These are phyloP conservation scores for Candida sonorensis DNA, from an alignment of 805 yeast species.

Conservation along the genomic window DNA sequence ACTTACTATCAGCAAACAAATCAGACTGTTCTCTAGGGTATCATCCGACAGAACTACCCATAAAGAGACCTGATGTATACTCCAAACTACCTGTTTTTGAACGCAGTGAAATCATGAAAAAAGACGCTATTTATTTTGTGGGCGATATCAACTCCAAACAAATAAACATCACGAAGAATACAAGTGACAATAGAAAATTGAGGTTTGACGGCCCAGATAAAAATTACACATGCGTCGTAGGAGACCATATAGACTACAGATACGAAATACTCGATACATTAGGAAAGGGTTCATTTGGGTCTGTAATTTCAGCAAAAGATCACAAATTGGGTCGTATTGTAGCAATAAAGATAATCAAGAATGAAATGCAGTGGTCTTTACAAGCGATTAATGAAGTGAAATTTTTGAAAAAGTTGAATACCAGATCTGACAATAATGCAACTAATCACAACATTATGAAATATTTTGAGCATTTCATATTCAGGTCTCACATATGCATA, in stretches of 20 bases:
- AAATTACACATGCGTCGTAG: conserved; percentile 45
- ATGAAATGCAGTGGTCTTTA: conserved; percentile 63
- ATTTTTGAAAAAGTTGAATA: conserved; percentile 44
- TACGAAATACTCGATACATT: conserved; percentile 53
- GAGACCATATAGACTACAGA: conserved; percentile 73
- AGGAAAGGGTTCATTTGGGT: conserved; percentile 82
- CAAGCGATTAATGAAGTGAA: conserved; percentile 78
- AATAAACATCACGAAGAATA: too few relatives aligned
- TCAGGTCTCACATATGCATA: conserved; percentile 78
- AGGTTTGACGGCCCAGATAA: conserved; percentile 70
- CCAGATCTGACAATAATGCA: conserved; percentile 10
- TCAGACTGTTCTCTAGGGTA: conserved; percentile 2
- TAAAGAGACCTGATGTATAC: conserved; percentile 14
- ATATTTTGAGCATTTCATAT: conserved; percentile 65
- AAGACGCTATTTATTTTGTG: conserved; percentile 41
- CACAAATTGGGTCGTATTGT: conserved; percentile 49
- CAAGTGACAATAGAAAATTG: conserved; percentile 40
- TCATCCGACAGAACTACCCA: conserved; percentile 12
- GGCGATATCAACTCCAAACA: conserved; percentile 31
- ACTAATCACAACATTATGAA: conserved; percentile 37
- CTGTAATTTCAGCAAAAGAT: conserved; percentile 63
- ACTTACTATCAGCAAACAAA: conserved; percentile 1
- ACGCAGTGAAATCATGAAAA: conserved; percentile 51
- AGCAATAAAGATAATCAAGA: conserved; percentile 75
- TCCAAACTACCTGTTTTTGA: conserved; percentile 44